A percentile compares a stretch with the other conserved stretches of the same genome.
These are phyloP conservation scores for Malassezia dermatis DNA, from an alignment of 1,284 basidiomycete species.

Conservation along the genomic window DNA sequence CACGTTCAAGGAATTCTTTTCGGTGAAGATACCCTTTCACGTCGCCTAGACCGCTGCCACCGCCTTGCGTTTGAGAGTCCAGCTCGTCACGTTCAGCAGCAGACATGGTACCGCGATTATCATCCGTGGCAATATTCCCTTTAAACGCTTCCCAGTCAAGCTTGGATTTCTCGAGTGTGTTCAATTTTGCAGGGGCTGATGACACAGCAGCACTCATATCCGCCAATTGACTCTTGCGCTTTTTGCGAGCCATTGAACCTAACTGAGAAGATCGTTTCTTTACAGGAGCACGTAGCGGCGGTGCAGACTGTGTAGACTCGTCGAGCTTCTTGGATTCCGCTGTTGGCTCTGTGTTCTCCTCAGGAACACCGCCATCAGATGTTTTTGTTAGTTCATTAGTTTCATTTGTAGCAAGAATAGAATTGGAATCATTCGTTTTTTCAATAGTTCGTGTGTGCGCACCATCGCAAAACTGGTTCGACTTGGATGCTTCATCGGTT, in stretches of 20 bases:
- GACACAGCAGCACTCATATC: constrained; percentile 16
- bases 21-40: constrained; percentile 44
- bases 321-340: neutral
- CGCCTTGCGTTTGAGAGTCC: constrained; percentile 42
- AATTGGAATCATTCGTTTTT: neutral
- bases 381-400: neutral
- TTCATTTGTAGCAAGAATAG: neutral
- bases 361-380: neutral
- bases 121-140: neutral
- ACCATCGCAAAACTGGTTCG: neutral
- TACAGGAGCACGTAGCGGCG: neutral
- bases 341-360: neutral
- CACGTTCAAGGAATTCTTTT: constrained; percentile 40
- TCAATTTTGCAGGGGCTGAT: constrained; percentile 35
- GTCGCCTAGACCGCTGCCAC: constrained; percentile 32
- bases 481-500: neutral
- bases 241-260: constrained; percentile 12
- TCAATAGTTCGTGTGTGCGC: neutral
- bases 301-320: neutral
- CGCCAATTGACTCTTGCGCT: constrained; percentile 14
- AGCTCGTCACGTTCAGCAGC: constrained; percentile 38
- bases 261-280: constrained; percentile 14
- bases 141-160: constrained; percentile 37
- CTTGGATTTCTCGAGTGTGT: constrained; percentile 45
- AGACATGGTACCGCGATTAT: constrained; percentile 15